Evolutionary conservation across 176 grass and related monocot genomes (phyloP).

Genomic region (Avena insularis): DNA sequence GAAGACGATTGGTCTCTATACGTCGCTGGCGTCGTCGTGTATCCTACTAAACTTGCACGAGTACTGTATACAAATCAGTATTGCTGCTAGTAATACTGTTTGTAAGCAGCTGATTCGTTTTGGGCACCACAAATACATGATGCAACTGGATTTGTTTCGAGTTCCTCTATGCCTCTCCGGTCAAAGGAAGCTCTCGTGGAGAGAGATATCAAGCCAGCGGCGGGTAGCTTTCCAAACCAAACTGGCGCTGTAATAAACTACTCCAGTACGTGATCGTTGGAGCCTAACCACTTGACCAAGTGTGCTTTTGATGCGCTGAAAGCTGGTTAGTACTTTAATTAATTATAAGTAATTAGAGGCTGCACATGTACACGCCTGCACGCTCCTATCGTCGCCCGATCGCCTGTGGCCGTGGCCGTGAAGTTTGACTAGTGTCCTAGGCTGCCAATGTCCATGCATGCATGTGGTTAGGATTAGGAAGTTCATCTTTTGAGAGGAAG

Average conservation of each 20-base stretch:
- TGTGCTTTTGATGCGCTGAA: conserved; percentile 49
- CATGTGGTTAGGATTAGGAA: neutral
- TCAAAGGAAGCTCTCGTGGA: conserved; percentile 13
- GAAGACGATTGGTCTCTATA: neutral
- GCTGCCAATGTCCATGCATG: conserved; percentile 21
- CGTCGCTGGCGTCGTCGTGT: neutral
- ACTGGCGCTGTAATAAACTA: neutral
- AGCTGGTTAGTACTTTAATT: neutral
- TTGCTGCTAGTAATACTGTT: too few relatives aligned
- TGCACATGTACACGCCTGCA: neutral
- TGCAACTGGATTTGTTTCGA: neutral
- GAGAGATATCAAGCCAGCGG: neutral
- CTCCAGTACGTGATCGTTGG: neutral
- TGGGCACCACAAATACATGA: neutral
- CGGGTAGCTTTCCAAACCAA: conserved; percentile 26
- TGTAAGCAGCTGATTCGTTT: too few relatives aligned
- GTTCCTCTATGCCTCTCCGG: neutral
- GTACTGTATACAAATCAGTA: too few relatives aligned
- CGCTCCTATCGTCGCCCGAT: neutral
- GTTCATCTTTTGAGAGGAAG: neutral
- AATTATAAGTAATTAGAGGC: too few relatives aligned
- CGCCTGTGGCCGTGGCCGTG: conserved; percentile 3
- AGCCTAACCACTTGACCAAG: conserved; percentile 49
- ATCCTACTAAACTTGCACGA: neutral
- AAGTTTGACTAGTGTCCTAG: conserved; percentile 36